phyloP scores from a whole-genome alignment of 306 rosid species.

The Acacia crassicarpa region DNA sequence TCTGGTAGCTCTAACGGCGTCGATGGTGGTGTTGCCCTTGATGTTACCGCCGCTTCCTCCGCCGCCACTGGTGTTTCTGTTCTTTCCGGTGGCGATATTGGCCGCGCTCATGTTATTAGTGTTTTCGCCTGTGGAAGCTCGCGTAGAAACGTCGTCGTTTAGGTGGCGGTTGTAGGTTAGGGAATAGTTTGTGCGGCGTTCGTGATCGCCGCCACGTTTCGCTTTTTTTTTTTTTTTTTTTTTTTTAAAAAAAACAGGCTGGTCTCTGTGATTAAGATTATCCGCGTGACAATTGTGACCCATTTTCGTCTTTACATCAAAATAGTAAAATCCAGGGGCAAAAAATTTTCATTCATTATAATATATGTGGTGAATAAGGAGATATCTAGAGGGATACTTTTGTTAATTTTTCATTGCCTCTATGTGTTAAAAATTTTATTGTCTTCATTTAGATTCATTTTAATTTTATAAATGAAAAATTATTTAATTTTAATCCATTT shows the following conservation, averaged over 20 bases:
- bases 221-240: neutral
- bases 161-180: slow-evolving; percentile 3
- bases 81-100: slow-evolving; percentile 78
- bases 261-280: neutral
- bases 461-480: too few relatives aligned
- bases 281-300: neutral
- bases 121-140: slow-evolving; percentile 48
- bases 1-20: slow-evolving; percentile 54
- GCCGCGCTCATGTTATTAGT: slow-evolving; percentile 72
- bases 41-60: slow-evolving; percentile 77
- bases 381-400: too few relatives aligned
- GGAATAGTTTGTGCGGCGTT: neutral
- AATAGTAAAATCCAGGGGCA: neutral
- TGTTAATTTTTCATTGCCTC: too few relatives aligned
- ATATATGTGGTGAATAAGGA: too few relatives aligned
- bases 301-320: neutral
- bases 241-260: too few relatives aligned
- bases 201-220: slow-evolving; percentile 22
- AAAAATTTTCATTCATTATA: too few relatives aligned
- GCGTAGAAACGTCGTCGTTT: slow-evolving; percentile 35
- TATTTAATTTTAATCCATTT: too few relatives aligned
- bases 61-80: slow-evolving; percentile 63
- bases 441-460: too few relatives aligned
- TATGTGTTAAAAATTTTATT: too few relatives aligned
- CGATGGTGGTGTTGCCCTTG: slow-evolving; percentile 67